phyloP scores from a whole-genome alignment of 208 protist species.

The Trypanosomatidae sp. region DNA sequence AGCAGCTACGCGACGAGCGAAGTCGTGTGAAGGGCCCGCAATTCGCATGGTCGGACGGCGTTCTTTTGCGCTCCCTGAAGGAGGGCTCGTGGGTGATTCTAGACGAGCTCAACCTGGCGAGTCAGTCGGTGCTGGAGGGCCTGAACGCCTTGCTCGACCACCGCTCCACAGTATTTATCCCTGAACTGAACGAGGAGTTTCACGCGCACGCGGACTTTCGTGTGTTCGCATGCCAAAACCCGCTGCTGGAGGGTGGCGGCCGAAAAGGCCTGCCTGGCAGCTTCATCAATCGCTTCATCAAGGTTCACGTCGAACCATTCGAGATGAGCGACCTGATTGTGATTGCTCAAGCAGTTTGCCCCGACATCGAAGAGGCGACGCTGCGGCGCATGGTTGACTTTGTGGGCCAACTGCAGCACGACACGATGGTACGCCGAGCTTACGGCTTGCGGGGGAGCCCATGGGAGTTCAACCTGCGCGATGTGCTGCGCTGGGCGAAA shows the following conservation, averaged over 20 bases:
- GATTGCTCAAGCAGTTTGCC: slow-evolving; percentile 84
- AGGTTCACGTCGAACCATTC: slow-evolving; percentile 95
- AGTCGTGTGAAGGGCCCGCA: slow-evolving; percentile 40
- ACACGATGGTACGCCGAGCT: slow-evolving; percentile 83
- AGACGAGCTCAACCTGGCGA: slow-evolving; percentile 99
- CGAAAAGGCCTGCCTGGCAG: slow-evolving; percentile 99
- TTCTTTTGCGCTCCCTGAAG: slow-evolving; percentile 96
- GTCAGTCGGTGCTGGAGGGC: slow-evolving; percentile 99
- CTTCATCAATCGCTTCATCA: slow-evolving; percentile 99
- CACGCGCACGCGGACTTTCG: slow-evolving; percentile 92
- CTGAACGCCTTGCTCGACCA: slow-evolving; percentile 99
- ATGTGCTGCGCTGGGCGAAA: slow-evolving; percentile 99
- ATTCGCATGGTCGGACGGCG: slow-evolving; percentile 99
- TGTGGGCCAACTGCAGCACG: slow-evolving; percentile 88
- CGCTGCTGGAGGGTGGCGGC: slow-evolving; percentile 97
- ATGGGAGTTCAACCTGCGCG: slow-evolving; percentile 99
- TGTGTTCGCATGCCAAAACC: slow-evolving; percentile 99
- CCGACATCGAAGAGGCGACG: slow-evolving; percentile 58
- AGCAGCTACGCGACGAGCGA: slow-evolving; percentile 22
- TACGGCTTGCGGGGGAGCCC: slow-evolving; percentile 94
- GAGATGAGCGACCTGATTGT: slow-evolving; percentile 80
- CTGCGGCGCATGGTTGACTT: slow-evolving; percentile 95
- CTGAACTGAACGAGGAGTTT: slow-evolving; percentile 91
- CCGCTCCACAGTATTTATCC: slow-evolving; percentile 93
- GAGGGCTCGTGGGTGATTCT: slow-evolving; percentile 99